Percentiles rank a stretch among this genome's conserved stretches.
phyloP scores from a whole-genome alignment of 2,329 filamentous ascomycete species.

The Alternaria viburni region DNA sequence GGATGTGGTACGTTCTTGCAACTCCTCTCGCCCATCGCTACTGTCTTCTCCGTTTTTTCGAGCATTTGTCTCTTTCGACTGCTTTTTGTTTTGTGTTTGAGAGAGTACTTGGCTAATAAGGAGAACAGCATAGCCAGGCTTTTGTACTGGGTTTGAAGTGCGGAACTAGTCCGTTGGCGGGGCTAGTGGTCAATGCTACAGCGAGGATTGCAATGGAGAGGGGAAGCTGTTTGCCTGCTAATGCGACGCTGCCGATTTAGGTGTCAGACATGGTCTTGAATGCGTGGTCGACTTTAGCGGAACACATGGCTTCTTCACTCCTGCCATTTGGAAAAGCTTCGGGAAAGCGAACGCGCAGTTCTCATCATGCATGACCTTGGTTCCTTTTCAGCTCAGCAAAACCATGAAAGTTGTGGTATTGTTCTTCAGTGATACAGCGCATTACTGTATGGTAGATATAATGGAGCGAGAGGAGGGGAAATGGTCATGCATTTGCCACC shows the following conservation, averaged over 20 bases:
- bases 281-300: too few species aligned
- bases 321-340: neutral
- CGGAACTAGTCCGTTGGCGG: slow-evolving; percentile 24
- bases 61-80: neutral
- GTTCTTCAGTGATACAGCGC: neutral
- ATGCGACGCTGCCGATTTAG: slow-evolving; percentile 22
- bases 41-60: neutral
- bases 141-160: slow-evolving; percentile 31
- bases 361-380: neutral
- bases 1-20: slow-evolving; percentile 10
- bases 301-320: too few species aligned
- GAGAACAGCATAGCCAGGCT: slow-evolving; percentile 12
- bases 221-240: slow-evolving; percentile 26
- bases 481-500: neutral
- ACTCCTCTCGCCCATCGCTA: too few species aligned
- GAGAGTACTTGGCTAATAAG: neutral
- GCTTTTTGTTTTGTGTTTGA: neutral
- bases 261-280: too few species aligned
- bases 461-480: neutral
- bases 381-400: neutral
- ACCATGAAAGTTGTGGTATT: too few species aligned
- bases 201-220: slow-evolving; percentile 22
- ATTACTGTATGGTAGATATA: neutral
- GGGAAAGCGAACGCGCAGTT: neutral
- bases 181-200: slow-evolving; percentile 27